Percentiles rank a stretch among this genome's conserved stretches.
phyloP scores from a whole-genome alignment of 805 yeast species.

The Pichia nanzhaoensis region DNA sequence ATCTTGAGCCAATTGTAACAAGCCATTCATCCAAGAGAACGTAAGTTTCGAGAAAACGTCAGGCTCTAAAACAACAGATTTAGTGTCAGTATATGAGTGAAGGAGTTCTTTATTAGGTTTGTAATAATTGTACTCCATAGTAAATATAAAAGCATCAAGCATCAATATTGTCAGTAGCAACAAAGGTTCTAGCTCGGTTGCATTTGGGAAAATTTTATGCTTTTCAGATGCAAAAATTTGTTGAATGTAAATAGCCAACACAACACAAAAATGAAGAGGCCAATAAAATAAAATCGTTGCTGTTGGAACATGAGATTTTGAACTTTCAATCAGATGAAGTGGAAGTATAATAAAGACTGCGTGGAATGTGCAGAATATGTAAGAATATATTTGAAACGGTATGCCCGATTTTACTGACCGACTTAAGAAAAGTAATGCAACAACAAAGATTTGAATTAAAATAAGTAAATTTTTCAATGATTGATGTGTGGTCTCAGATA shows the following conservation, averaged over 20 bases:
- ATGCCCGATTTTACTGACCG: constrained; percentile 1
- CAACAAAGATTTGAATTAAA: constrained; percentile 10
- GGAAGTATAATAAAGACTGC: constrained; percentile 32
- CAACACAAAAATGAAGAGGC: constrained; percentile 25
- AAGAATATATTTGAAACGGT: constrained; percentile 10
- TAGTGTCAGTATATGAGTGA: constrained; percentile 29
- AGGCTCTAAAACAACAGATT: constrained; percentile 26
- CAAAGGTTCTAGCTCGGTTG: constrained; percentile 7
- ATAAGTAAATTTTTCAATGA: constrained; percentile 12
- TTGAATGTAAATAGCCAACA: constrained; percentile 17
- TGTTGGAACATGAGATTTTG: constrained; percentile 32
- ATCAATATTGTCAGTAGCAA: constrained; percentile 27
- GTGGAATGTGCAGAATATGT: constrained; percentile 11
- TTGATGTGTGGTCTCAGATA: constrained; percentile 7
- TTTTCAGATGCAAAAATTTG: constrained; percentile 26
- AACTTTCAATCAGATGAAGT: constrained; percentile 38
- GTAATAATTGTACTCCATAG: constrained; percentile 32
- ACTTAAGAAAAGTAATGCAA: constrained; percentile 8
- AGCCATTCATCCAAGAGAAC: constrained; percentile 84
- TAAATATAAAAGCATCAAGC: constrained; percentile 30
- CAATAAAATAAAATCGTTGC: constrained; percentile 38
- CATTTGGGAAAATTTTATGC: constrained; percentile 13
- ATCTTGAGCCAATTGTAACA: constrained; percentile 65
- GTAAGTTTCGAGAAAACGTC: constrained; percentile 72
- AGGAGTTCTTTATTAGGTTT: constrained; percentile 35